These are phyloP conservation scores for Chalaropsis ovoidea DNA, from an alignment of 2,329 filamentous ascomycete genomes.

Conservation along the genomic window DNA sequence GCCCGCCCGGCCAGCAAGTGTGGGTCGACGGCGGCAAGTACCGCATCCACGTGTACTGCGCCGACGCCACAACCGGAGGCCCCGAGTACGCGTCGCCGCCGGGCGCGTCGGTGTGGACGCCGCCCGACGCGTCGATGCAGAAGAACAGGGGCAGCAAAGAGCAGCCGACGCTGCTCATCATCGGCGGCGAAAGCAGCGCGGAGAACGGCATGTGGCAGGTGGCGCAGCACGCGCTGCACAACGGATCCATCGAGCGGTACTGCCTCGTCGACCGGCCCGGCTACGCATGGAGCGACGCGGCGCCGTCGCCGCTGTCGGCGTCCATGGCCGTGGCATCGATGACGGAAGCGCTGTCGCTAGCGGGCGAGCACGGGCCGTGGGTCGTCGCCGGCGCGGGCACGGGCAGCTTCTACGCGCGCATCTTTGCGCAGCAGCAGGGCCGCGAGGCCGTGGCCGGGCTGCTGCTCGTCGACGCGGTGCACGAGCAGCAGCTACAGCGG, in stretches of 20 bases:
- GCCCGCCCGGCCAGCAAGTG: slow-evolving; percentile 63
- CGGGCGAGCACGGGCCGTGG: slow-evolving; percentile 81
- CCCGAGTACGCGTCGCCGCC: not conserved
- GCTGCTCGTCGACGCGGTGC: slow-evolving; percentile 76
- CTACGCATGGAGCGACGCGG: slow-evolving; percentile 77
- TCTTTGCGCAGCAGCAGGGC: slow-evolving; percentile 78
- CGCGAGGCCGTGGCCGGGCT: slow-evolving; percentile 59
- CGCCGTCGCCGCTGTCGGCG: slow-evolving; percentile 83
- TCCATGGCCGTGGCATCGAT: slow-evolving; percentile 86
- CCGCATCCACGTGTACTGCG: slow-evolving; percentile 73
- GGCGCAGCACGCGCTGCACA: slow-evolving; percentile 62
- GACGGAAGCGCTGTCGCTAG: slow-evolving; percentile 70
- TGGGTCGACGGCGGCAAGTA: slow-evolving; percentile 79
- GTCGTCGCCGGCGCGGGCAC: slow-evolving; percentile 77
- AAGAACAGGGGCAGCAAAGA: slow-evolving; percentile 29
- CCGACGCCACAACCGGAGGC: slow-evolving; percentile 29
- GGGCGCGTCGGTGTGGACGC: not conserved
- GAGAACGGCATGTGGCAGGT: slow-evolving; percentile 72
- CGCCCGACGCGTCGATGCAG: not conserved
- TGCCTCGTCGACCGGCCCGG: slow-evolving; percentile 95
- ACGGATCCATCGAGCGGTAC: slow-evolving; percentile 76
- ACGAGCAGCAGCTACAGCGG: slow-evolving; percentile 44
- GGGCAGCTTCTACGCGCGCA: slow-evolving; percentile 78
- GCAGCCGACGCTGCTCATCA: slow-evolving; percentile 72
- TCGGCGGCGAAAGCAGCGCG: slow-evolving; percentile 69